These are phyloP conservation scores for Entomortierella beljakovae DNA, from an alignment of 192 early-diverging fungal genomes.

Conservation along the genomic window DNA sequence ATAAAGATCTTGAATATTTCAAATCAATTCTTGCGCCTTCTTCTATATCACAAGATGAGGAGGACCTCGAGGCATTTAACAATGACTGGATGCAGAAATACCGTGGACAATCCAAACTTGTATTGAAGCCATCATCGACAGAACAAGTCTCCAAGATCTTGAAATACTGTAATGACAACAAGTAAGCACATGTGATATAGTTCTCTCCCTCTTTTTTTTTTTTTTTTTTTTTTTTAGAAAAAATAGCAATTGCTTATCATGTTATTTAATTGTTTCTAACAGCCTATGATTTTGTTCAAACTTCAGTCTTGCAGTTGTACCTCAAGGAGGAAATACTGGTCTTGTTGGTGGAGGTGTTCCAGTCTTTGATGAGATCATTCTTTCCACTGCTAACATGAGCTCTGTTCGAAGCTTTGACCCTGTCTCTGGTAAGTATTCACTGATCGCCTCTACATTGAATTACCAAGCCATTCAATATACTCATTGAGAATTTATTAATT, in stretches of 20 bases:
- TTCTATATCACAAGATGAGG: constrained; percentile 60
- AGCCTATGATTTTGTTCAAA: neutral
- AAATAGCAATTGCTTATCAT: neutral
- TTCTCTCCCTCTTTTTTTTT: neutral
- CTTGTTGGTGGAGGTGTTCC: constrained; percentile 96
- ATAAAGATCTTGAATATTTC: constrained; percentile 73
- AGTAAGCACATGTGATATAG: constrained; percentile 14
- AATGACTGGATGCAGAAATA: constrained; percentile 98
- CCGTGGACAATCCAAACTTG: constrained; percentile 83
- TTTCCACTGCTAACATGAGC: constrained; percentile 87
- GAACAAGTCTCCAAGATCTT: constrained; percentile 87
- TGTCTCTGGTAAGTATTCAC: constrained; percentile 57
- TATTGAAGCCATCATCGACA: constrained; percentile 88
- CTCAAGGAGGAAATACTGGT: constrained; percentile 99
- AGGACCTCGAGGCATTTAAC: constrained; percentile 80
- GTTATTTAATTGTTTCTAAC: neutral
- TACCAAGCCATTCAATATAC: neutral
- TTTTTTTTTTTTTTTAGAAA: neutral
- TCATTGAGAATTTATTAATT: no score
- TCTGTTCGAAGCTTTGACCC: constrained; percentile 78
- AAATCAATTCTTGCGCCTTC: constrained; percentile 62
- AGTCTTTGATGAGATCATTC: constrained; percentile 95
- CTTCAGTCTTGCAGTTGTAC: constrained; percentile 92
- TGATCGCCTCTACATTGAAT: neutral
- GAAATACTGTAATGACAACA: constrained; percentile 88